Evolutionary conservation across 2,329 filamentous ascomycete genomes (phyloP).

Genomic region (Chaetomium strumarium): DNA sequence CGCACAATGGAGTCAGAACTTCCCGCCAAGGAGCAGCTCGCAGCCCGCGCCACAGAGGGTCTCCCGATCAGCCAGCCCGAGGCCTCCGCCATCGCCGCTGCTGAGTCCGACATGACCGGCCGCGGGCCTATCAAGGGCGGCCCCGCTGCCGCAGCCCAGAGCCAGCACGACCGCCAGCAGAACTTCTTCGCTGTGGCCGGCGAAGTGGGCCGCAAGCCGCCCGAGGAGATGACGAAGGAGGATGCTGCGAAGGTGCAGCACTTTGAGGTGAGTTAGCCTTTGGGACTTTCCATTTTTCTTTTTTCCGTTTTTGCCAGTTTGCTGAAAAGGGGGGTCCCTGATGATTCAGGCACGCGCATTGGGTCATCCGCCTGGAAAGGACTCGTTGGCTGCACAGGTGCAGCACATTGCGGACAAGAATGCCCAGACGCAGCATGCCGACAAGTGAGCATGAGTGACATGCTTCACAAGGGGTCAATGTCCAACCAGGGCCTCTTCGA

Average conservation of each 20-base stretch:
- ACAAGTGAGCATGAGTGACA: neutral
- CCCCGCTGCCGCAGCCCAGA: constrained; percentile 30
- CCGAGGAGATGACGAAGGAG: constrained; percentile 27
- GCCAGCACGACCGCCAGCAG: constrained; percentile 31
- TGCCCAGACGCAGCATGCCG: neutral
- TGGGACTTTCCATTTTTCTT: neutral
- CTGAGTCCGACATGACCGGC: constrained; percentile 28
- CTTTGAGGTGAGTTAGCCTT: constrained; percentile 12
- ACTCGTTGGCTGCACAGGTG: constrained; percentile 26
- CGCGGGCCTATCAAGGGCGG: constrained; percentile 30
- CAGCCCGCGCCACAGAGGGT: constrained; percentile 20
- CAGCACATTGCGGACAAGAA: constrained; percentile 28
- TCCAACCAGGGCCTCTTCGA: too few relatives aligned
- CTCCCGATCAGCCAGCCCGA: constrained; percentile 27
- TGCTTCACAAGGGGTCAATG: neutral
- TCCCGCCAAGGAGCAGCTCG: constrained; percentile 16
- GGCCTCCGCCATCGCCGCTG: constrained; percentile 23
- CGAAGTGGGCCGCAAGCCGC: constrained; percentile 28
- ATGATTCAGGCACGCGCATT: constrained; percentile 14
- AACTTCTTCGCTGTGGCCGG: constrained; percentile 29
- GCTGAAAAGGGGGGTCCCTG: neutral
- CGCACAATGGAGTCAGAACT: constrained; percentile 12
- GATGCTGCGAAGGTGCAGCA: constrained; percentile 26
- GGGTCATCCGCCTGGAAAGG: constrained; percentile 24
- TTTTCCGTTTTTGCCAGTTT: neutral